phyloP scores from a whole-genome alignment of 805 yeast genomes.

The Jamesozyma spencerorum region DNA sequence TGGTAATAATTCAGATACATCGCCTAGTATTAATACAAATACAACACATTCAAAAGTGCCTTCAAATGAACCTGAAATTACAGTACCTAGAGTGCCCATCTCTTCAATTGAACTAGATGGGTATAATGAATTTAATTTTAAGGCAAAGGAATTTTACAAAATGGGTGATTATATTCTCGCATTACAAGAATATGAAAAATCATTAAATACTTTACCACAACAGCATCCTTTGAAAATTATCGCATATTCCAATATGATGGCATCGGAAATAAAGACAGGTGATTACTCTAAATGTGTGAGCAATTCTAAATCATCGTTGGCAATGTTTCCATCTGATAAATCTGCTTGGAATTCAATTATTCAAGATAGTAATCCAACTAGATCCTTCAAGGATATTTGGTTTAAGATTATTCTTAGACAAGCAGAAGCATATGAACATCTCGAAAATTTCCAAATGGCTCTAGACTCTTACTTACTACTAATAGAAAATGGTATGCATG shows the following conservation, averaged over 20 bases:
- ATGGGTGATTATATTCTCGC: constrained; percentile 80
- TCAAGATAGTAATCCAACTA: constrained; percentile 20
- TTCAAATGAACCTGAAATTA: neutral
- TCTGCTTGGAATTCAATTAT: constrained; percentile 40
- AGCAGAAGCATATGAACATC: constrained; percentile 78
- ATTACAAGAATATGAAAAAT: constrained; percentile 45
- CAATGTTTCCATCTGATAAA: constrained; percentile 25
- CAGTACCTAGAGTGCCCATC: constrained; percentile 11
- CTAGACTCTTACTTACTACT: constrained; percentile 50
- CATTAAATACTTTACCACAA: constrained; percentile 49
- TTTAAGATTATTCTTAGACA: constrained; percentile 55
- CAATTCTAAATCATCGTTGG: constrained; percentile 26
- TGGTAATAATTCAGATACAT: neutral
- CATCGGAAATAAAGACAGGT: constrained; percentile 60
- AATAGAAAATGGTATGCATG: constrained; percentile 58
- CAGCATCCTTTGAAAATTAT: constrained; percentile 59
- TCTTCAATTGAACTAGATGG: constrained; percentile 26
- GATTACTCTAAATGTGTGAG: constrained; percentile 38
- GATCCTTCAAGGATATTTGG: constrained; percentile 52
- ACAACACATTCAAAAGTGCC: neutral
- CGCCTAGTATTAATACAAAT: neutral
- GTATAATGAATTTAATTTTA: constrained; percentile 40
- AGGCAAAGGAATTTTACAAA: constrained; percentile 56
- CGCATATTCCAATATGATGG: constrained; percentile 66
- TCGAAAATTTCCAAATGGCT: constrained; percentile 63